These are phyloP conservation scores for Fistulinella prunicolor DNA, from an alignment of 768 basidiomycete genomes.

Conservation along the genomic window DNA sequence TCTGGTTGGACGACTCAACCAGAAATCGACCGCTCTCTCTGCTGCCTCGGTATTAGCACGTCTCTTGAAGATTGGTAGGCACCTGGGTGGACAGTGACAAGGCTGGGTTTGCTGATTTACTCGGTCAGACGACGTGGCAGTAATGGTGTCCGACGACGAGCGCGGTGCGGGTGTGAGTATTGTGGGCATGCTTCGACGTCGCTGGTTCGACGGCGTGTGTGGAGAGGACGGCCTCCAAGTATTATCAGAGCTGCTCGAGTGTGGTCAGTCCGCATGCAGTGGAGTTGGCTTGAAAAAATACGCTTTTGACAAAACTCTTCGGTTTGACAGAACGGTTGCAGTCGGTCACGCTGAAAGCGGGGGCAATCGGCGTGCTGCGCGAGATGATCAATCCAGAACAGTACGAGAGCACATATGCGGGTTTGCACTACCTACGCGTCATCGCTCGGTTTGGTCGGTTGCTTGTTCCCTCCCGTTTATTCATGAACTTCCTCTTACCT, in stretches of 20 bases:
- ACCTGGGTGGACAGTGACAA: background rate
- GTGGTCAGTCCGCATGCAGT: slow-evolving; percentile 16
- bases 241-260: slow-evolving; percentile 14
- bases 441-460: slow-evolving; percentile 20
- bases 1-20: slow-evolving; percentile 17
- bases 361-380: slow-evolving; percentile 10
- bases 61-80: slow-evolving; percentile 21
- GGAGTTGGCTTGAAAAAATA: background rate
- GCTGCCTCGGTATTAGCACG: slow-evolving; percentile 18
- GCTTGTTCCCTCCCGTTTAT: too few species aligned
- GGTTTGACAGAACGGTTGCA: slow-evolving; percentile 14
- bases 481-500: background rate
- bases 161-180: slow-evolving; percentile 7
- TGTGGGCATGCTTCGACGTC: slow-evolving; percentile 21
- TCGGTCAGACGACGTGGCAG: slow-evolving; percentile 17
- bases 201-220: slow-evolving; percentile 27
- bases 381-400: slow-evolving; percentile 14
- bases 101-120: background rate
- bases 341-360: slow-evolving; percentile 12
- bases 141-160: slow-evolving; percentile 2
- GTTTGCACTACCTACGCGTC: slow-evolving; percentile 23
- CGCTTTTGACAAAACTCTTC: background rate
- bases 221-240: slow-evolving; percentile 28
- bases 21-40: slow-evolving; percentile 17
- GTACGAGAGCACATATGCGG: slow-evolving; percentile 13